Evolutionary conservation across 2,329 filamentous ascomycete species (phyloP), one percentile per base, ranked within the genome.

Genomic region (Pochonia chlamydosporia): DNA sequence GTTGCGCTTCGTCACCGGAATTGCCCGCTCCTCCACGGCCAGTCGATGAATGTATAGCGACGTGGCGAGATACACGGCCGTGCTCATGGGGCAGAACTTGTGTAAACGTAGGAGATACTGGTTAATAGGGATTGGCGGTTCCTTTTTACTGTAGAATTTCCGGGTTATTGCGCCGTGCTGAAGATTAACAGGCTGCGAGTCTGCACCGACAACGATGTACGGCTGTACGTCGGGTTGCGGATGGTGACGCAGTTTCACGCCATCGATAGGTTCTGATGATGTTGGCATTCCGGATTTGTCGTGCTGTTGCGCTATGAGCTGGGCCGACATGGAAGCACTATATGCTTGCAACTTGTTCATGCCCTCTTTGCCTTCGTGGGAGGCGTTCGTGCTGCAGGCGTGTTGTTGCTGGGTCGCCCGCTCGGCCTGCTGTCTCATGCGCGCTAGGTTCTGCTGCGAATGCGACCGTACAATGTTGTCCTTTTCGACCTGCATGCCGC

Each of bases 41-140:
- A 97, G 75, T 21, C 85, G 82, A 61, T 92, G 84, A 54, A 96
- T 92, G 69, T 96, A 97, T 8, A 87, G 75, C 40, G 87, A 90
- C 4, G 91, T 85, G 1, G 92, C 89, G 23, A 99, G 82, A 68
- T 96, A 96, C 9, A 97, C 92, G 21, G 85, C 92, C 0, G 91
- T 90, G 52, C 88, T 95, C 80, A 96, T 90, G 3, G 93, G 91
- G 60, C 92, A 97, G 70, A 87, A 96, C 49, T 82, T 82, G 68
- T 97, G 91, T 49, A 97, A 80, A 14, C 92, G 87, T 58, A 84
- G 74, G 21, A 97, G 78, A 62, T 97, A 99, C 53, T 93, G 86
- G 59, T 85, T 81, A 40, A 96, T 76, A 30, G 82, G 78, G 54
- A 97, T 92, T 10, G 87, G 84, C 18, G 93, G 92, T 14, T 89